These are phyloP conservation scores for Eutrema yunnanense DNA, from an alignment of 345 rosid species.

Conservation along the genomic window DNA sequence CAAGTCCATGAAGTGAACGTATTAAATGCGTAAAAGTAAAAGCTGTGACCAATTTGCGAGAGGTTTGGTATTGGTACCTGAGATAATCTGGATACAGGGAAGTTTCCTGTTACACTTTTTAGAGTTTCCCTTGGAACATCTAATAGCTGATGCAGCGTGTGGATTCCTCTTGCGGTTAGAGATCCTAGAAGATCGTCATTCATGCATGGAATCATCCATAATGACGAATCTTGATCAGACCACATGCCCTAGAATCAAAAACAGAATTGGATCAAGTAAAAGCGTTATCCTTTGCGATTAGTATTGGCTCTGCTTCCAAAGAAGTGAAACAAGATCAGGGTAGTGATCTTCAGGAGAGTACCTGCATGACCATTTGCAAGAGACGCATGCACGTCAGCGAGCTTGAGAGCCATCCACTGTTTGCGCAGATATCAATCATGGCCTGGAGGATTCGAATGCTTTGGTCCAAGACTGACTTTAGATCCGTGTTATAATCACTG, in stretches of 20 bases:
- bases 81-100: conserved; percentile 42
- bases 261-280: conserved; percentile 1
- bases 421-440: conserved; percentile 96
- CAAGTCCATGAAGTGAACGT: not conserved
- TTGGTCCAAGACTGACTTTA: conserved; percentile 95
- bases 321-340: not conserved
- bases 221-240: conserved; percentile 67
- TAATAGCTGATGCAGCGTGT: conserved; percentile 61
- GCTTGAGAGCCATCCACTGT: conserved; percentile 97
- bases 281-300: not conserved
- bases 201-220: conserved; percentile 96
- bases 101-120: conserved; percentile 53
- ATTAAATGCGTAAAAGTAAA: not conserved
- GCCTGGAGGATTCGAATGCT: conserved; percentile 98
- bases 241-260: conserved; percentile 61
- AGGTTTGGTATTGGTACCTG: conserved; percentile 44
- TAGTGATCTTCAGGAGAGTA: conserved; percentile 25
- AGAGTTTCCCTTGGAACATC: conserved; percentile 56
- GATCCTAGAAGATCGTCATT: conserved; percentile 46
- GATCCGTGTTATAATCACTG: conserved; percentile 88
- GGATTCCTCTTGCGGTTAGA: conserved; percentile 50
- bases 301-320: not conserved
- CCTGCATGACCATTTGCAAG: conserved; percentile 99
- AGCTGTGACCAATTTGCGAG: not conserved
- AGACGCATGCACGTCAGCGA: conserved; percentile 92